These are phyloP conservation scores for Penicillium tannophilum DNA, from an alignment of 495 filamentous ascomycete genomes.

Conservation along the genomic window DNA sequence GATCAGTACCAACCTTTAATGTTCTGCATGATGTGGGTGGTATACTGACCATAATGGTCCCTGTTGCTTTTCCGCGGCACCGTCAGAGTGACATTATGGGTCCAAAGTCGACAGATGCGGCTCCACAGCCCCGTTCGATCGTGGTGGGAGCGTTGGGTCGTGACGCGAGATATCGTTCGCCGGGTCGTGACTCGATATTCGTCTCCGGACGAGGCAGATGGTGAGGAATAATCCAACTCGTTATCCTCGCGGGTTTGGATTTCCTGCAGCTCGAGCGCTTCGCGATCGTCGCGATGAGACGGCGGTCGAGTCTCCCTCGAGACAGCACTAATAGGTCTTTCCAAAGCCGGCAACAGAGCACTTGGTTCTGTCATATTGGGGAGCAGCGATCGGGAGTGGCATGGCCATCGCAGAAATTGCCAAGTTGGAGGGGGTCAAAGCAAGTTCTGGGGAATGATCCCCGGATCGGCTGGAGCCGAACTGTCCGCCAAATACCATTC, in stretches of 20 bases:
- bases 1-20: background rate
- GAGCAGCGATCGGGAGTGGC: background rate
- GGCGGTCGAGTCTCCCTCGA: slow-evolving; percentile 22
- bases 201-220: slow-evolving; percentile 39
- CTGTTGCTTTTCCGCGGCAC: slow-evolving; percentile 49
- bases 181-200: slow-evolving; percentile 36
- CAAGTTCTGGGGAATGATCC: slow-evolving; percentile 2
- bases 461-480: slow-evolving; percentile 19
- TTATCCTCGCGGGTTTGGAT: slow-evolving; percentile 31
- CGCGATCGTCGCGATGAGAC: slow-evolving; percentile 24
- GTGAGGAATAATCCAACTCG: slow-evolving; percentile 27
- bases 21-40: background rate
- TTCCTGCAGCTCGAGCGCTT: slow-evolving; percentile 39
- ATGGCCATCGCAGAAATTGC: background rate
- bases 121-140: slow-evolving; percentile 30
- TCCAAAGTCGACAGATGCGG: slow-evolving; percentile 39
- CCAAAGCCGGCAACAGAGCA: slow-evolving; percentile 2
- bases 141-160: slow-evolving; percentile 15
- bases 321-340: slow-evolving; percentile 11
- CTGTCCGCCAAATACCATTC: background rate
- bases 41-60: slow-evolving; percentile 45
- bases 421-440: slow-evolving; percentile 6
- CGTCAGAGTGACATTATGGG: slow-evolving; percentile 41
- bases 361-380: slow-evolving; percentile 16
- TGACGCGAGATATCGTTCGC: slow-evolving; percentile 29